Evolutionary conservation across 345 rosid species (phyloP), one percentile per base, ranked within the genome.

Genomic region (Leavenworthia alabamica): DNA sequence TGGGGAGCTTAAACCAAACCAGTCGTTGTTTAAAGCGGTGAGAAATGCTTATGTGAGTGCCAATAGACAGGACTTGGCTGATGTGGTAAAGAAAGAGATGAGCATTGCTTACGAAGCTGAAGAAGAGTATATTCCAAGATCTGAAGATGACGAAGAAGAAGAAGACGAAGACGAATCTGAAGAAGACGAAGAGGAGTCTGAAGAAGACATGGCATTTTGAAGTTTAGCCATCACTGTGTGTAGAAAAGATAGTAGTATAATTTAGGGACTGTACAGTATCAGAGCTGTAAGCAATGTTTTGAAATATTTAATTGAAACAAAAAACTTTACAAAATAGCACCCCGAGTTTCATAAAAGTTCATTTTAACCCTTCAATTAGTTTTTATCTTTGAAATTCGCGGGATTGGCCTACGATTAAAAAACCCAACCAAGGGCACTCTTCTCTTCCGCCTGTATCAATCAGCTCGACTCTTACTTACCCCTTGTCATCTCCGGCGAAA

Each of bases 11-110:
- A 72, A 82, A 56, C 82, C 78, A 26, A 84, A 73, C 67, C 80
- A 79, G 58, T 75, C 85, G 28, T 71, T 88, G 74, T 80, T 82
- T 43, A 79, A 62, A 81, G 91, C 88, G 37, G 68, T 91, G 19
- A 70, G 80, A 33, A 78, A 78, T 56, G 97, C 88, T 39, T 88
- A 78, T 59, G 77, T 42, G 75, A 59, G 47, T 70, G 82, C 78
- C 20, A 81, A 84, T 65, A 78, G 90, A 78, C 71, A 68, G 47
- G 96, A 86, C 44, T 86, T 91, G 22, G 94, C 82, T 3, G 79
- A 82, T 58, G 62, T 75, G 62, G 88, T 85, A 17, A 78, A 66
- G 65, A 80, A 78, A 69, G 95, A 91, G 75, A 81, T 82, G 84
- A 77, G 69, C 46, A 71, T 77, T 59, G 83, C 79, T 14, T 76